These are phyloP conservation scores for Penicillium concentricum DNA, from an alignment of 2,329 filamentous ascomycete genomes.

Conservation along the genomic window DNA sequence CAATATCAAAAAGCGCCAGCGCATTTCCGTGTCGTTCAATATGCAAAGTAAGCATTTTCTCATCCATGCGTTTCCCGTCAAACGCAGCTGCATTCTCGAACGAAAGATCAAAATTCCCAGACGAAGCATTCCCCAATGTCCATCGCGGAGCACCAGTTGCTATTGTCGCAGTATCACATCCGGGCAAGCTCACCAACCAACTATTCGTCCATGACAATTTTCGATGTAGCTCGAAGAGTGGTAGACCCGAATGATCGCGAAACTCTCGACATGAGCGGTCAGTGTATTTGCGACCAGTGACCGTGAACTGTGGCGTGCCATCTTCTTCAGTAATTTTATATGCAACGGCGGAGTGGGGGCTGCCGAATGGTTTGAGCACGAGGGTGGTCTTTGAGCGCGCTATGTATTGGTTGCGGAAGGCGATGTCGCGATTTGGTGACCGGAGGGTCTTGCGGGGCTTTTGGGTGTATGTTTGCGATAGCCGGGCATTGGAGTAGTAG, in stretches of 20 bases:
- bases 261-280: slow-evolving; percentile 25
- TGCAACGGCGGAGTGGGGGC: slow-evolving; percentile 15
- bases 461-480: slow-evolving; percentile 12
- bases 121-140: slow-evolving; percentile 5
- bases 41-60: slow-evolving; percentile 12
- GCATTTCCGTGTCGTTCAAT: slow-evolving; percentile 15
- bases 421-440: slow-evolving; percentile 21
- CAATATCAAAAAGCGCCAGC: slow-evolving; percentile 19
- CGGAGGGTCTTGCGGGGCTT: slow-evolving; percentile 18
- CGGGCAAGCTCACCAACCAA: slow-evolving; percentile 18
- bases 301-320: slow-evolving; percentile 18
- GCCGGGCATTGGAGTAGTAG: slow-evolving; percentile 20
- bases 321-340: slow-evolving; percentile 23
- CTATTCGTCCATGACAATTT: slow-evolving; percentile 9
- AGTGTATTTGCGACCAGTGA: slow-evolving; percentile 26
- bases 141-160: slow-evolving; percentile 11
- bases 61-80: slow-evolving; percentile 3
- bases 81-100: slow-evolving; percentile 14
- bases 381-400: slow-evolving; percentile 14
- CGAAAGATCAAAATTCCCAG: slow-evolving; percentile 7
- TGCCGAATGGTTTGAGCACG: slow-evolving; percentile 17
- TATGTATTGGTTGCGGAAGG: slow-evolving; percentile 22
- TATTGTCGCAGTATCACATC: slow-evolving; percentile 8
- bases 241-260: slow-evolving; percentile 26
- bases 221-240: slow-evolving; percentile 27